Conservation (phyloP, 2,329 filamentous ascomycete species). For the Dryadomyces quercus-mongolicae region DNA sequence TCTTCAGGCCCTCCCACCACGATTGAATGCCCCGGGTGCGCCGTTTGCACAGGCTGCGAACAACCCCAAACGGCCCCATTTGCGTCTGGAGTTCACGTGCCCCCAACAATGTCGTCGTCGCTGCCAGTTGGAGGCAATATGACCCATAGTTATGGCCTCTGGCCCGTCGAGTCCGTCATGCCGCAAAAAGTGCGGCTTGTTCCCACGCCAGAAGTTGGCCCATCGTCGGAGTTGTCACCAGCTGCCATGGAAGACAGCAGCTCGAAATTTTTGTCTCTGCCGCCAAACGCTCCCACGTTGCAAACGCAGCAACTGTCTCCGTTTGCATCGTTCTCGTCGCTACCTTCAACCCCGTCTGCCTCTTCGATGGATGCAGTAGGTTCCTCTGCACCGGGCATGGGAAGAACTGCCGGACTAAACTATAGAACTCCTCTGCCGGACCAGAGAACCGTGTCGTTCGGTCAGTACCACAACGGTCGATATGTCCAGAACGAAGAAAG, state of each 20-base stretch:
- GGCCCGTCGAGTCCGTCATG: neutral
- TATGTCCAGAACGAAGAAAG: too few relatives aligned
- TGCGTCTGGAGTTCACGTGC: neutral
- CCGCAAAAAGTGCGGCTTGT: neutral
- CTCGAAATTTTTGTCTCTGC: too few relatives aligned
- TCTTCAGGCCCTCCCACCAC: neutral
- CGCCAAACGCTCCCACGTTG: too few relatives aligned
- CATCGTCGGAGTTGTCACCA: neutral
- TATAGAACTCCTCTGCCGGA: neutral
- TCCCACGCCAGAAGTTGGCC: neutral
- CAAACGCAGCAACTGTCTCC: too few relatives aligned
- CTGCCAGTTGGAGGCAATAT: too few relatives aligned
- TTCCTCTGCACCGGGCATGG: neutral
- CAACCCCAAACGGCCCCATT: neutral
- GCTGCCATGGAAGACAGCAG: too few relatives aligned
- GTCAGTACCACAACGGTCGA: too few relatives aligned
- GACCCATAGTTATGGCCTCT: neutral
- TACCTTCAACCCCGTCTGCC: neutral
- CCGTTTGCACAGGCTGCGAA: neutral
- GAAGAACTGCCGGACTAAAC: too few relatives aligned
- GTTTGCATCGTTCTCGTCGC: neutral
- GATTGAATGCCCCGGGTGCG: neutral
- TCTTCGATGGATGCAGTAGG: neutral
- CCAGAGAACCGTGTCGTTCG: neutral
- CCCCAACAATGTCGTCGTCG: too few relatives aligned